Conservation (phyloP, 2,329 filamentous ascomycete species). For the Colletotrichum sp. region DNA sequence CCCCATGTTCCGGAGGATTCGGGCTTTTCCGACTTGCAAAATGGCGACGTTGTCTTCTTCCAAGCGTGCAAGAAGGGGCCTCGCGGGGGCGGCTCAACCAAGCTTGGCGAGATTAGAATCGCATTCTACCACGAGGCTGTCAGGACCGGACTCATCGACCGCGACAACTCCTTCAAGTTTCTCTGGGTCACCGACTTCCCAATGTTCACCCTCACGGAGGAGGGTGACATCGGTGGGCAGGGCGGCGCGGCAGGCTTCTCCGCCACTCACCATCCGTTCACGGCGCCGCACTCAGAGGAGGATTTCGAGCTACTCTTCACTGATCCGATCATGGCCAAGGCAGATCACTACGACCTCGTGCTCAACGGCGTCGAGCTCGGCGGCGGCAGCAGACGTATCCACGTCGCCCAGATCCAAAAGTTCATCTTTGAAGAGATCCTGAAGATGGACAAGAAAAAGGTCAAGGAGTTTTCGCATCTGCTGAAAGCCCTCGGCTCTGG, state of each 20-base stretch:
- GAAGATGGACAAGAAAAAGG: slow-evolving; percentile 72
- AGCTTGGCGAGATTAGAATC: slow-evolving; percentile 74
- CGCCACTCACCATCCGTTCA: slow-evolving; percentile 95
- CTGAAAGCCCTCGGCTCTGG: slow-evolving; percentile 82
- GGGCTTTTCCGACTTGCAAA: slow-evolving; percentile 48
- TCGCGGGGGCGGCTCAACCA: slow-evolving; percentile 74
- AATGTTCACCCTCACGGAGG: slow-evolving; percentile 79
- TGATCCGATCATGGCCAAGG: slow-evolving; percentile 74
- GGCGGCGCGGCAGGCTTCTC: slow-evolving; percentile 81
- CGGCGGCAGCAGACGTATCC: slow-evolving; percentile 91
- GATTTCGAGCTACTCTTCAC: slow-evolving; percentile 79
- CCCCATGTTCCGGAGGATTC: slow-evolving; percentile 26
- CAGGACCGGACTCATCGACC: slow-evolving; percentile 59
- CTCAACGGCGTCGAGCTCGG: slow-evolving; percentile 95
- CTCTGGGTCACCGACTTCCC: slow-evolving; percentile 92
- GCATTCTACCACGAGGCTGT: slow-evolving; percentile 74
- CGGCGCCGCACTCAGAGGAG: slow-evolving; percentile 73
- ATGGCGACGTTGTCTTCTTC: slow-evolving; percentile 81
- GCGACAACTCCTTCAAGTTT: slow-evolving; percentile 63
- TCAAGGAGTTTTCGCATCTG: slow-evolving; percentile 85
- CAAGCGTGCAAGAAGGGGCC: slow-evolving; percentile 75
- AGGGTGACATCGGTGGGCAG: slow-evolving; percentile 71
- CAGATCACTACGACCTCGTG: slow-evolving; percentile 94
- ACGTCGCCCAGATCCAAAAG: slow-evolving; percentile 81
- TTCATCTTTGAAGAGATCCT: slow-evolving; percentile 85